Evolutionary conservation across 441 rosid genomes (phyloP), one percentile per base, ranked within the genome.

Genomic region (Viola pubescens): DNA sequence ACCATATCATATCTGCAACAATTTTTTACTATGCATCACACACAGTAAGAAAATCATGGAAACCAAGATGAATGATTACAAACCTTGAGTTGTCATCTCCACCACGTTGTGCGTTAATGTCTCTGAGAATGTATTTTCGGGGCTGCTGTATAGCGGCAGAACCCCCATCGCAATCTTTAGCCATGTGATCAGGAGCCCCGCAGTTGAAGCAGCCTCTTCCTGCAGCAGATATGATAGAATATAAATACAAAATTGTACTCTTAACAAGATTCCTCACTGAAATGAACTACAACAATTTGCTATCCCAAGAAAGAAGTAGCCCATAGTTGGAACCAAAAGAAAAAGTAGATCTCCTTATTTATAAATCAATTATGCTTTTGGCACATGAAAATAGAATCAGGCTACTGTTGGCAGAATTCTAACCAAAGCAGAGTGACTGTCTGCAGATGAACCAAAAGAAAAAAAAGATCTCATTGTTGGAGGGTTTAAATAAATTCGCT

Each of bases 131-230:
- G 66, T 79, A 94, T 65, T 86, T 88, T 40, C 88, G 63, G 61
- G 80, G 68, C 48, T 73, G 82, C 54, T 69, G 65, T 56, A 72
- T 75, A 53, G 52, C 43, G 43, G 67, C 49, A 61, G 77, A 62
- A 64, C 70, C 84, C 51, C 84, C 92, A 7, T 71, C 67, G 74
- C 99, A 90, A 65, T 90, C 91, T 81, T 76, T 90, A 6, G 94
- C 99, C 54, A 81, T 56, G 75, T 94, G 99, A 71, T 88, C 99
- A 4, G 64, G 58, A 52, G 88, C 86, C 44, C 99, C 97, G 55
- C 99, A 94, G 73, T 88, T 86, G 70, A 88, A 88, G 74, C 97
- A 94, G 52, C 97, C 87, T 68, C 70, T 75, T 62, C 87, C 97
- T 85, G 67, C 58, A 37, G 42, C 62, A 59, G 70, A 40, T 8